Evolutionary conservation across 2,329 filamentous ascomycete genomes (phyloP), one percentile per base, ranked within the genome.

Genomic region (Huntiella savannae): DNA sequence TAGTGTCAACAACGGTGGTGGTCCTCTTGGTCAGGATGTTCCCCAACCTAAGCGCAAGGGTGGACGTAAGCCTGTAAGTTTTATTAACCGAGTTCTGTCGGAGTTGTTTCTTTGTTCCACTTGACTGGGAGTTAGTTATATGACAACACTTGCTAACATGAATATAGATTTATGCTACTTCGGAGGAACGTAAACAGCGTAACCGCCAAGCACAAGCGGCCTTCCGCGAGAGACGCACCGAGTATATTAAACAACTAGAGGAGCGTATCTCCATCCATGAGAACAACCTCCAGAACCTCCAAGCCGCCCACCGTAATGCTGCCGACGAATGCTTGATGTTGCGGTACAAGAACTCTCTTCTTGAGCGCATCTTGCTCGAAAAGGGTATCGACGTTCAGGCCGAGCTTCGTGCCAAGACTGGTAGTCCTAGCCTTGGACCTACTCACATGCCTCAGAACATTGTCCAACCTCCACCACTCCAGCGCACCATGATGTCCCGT

Each of bases 161-260:
- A 5, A 13, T 16, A 50, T 55, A 95, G 88, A 95, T 95, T 53
- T 98, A 98, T 71, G 91, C 91, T 46, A 98, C 91, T 33, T 96
- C 91, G 8, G 91, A 98, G 63, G 91, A 98, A 65, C 79, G 91
- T 58, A 96, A 98, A 68, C 91, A 96, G 65, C 77, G 91, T 53
- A 98, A 98, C 60, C 73, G 91, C 55, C 91, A 96, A 67, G 91
- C 91, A 41, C 91, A 98, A 65, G 91, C 91, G 47, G 91, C 91
- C 49, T 98, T 98, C 58, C 80, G 91, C 55, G 91, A 98, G 65
- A 81, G 91, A 54, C 79, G 91, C 49, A 96, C 88, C 47, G 91
- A 98, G 68, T 98, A 98, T 63, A 98, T 98, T 67, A 96, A 96
- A 67, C 91, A 98, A 63, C 74, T 98, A 19, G 91, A 98, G 65